Percentiles rank a stretch among this genome's conserved stretches.
Evolutionary conservation across 768 basidiomycete genomes (phyloP).

Genomic region (Calocybe gangraenosa): DNA sequence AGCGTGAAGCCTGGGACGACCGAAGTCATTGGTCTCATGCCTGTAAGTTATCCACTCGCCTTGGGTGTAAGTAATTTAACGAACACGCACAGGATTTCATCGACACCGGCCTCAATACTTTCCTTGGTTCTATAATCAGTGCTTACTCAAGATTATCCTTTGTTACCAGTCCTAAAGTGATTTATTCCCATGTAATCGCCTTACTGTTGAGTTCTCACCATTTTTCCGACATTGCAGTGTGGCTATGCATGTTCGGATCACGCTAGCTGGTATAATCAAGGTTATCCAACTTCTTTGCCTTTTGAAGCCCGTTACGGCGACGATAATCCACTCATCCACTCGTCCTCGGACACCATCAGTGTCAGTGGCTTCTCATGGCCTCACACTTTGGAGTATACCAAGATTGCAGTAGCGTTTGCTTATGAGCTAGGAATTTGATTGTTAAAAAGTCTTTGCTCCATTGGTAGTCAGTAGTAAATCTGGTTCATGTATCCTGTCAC

Average conservation of each 20-base stretch:
- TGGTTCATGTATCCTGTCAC: too few relatives aligned
- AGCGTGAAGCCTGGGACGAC: conserved; percentile 41
- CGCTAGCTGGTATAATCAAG: conserved; percentile 58
- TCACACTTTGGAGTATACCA: conserved; percentile 62
- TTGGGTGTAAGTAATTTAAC: conserved; percentile 5
- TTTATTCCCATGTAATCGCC: neutral
- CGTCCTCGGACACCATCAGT: conserved; percentile 35
- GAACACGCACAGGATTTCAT: conserved; percentile 30
- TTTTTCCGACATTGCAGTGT: conserved; percentile 7
- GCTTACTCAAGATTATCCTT: conserved; percentile 38
- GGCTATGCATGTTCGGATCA: conserved; percentile 73
- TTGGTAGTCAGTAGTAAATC: too few relatives aligned
- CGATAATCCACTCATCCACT: conserved; percentile 29
- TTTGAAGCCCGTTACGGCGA: conserved; percentile 21
- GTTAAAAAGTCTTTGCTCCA: too few relatives aligned
- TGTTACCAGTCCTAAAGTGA: conserved; percentile 36
- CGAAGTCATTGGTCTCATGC: conserved; percentile 33
- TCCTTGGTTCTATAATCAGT: conserved; percentile 36
- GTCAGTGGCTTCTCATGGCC: conserved; percentile 47
- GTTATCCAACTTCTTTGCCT: conserved; percentile 44
- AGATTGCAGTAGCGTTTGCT: conserved; percentile 28
- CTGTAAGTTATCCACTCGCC: conserved; percentile 12
- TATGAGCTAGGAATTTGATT: conserved; percentile 13
- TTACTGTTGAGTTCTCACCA: neutral
- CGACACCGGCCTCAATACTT: conserved; percentile 33